Conservation (phyloP, 2,329 filamentous ascomycete species). For the Cordyceps farinosa region DNA sequence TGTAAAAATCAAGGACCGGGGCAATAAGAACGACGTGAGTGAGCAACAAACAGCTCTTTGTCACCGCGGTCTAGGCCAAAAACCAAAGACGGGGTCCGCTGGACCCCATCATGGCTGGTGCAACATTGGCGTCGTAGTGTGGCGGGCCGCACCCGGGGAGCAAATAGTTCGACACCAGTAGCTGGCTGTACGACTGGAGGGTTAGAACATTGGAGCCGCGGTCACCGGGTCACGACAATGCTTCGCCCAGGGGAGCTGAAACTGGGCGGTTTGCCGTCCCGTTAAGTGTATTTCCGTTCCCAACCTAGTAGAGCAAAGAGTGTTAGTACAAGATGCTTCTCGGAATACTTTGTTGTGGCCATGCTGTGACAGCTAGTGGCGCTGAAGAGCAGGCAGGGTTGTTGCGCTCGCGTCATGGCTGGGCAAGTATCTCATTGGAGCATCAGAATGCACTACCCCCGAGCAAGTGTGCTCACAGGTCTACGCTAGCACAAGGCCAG, state of each 20-base stretch:
- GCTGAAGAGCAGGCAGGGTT: neutral
- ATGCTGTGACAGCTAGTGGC: neutral
- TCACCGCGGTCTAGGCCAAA: neutral
- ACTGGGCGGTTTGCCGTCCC: neutral
- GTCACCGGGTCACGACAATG: neutral
- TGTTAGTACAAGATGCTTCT: no score
- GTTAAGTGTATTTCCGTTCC: no score
- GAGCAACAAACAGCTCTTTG: neutral
- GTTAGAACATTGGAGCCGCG: neutral
- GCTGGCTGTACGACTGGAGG: neutral
- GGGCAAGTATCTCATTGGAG: slow-evolving; percentile 9
- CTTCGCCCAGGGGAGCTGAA: neutral
- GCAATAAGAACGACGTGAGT: neutral
- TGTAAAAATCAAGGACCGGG: neutral
- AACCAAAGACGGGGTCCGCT: neutral
- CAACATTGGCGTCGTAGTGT: slow-evolving; percentile 12
- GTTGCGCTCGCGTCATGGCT: neutral
- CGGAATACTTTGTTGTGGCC: no score
- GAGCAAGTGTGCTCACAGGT: neutral
- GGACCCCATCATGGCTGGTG: slow-evolving; percentile 1
- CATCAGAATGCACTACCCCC: neutral
- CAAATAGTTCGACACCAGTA: neutral
- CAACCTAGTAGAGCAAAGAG: no score
- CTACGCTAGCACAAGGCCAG: no score
- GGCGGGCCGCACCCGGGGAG: slow-evolving; percentile 4